Evolutionary conservation across 306 rosid species (phyloP), one percentile per base, ranked within the genome.

Genomic region (Luffa acutangula): DNA sequence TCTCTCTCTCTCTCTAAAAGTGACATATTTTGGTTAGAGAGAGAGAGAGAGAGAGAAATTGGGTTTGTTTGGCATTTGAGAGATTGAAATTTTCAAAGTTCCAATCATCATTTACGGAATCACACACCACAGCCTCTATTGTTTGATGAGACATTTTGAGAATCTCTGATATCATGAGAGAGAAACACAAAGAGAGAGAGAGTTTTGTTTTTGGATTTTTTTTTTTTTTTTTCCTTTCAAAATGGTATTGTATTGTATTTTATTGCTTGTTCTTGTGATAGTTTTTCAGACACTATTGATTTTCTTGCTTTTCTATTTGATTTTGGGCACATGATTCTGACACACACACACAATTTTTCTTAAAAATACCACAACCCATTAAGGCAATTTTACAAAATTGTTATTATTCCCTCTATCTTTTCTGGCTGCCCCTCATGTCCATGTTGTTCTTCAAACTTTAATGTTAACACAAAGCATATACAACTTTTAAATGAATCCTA

Each of bases 91-190:
- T 31, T 74, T 74, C 78, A 74, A 74, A 74, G 20, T 33, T 46
- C 45, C 46, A 74, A 74, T 74, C 9, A 74, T 74, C 25, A 51
- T 51, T 51, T 74, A 48, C 3, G 62, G 78, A 74, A 74, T 74
- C 78, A 74, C 54, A 67, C 75, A 67, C 34, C 52, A 67, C 49
- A 74, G 10, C 78, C 45, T 74, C 43, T 51, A 21, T 51, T 49
- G 45, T 74, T 74, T 74, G 78, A 74, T 33, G 78, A 74, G 78
- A 74, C 78, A 51, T 74, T 74, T 74, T 74, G 78, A 74, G 78
- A 74, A 74, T 74, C 78, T 74, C 78, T 74, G 42, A 21, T 14
- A 39, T 66, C 5, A 39, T 3, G 33, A 37, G 46, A 37, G 49
- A 66, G 73, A 66, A 37, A 60, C 4, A 6, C 2, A 20, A 12